Evolutionary conservation across 2,329 filamentous ascomycete genomes (phyloP), one percentile per base, ranked within the genome.

Genomic region (Colletotrichum lini): DNA sequence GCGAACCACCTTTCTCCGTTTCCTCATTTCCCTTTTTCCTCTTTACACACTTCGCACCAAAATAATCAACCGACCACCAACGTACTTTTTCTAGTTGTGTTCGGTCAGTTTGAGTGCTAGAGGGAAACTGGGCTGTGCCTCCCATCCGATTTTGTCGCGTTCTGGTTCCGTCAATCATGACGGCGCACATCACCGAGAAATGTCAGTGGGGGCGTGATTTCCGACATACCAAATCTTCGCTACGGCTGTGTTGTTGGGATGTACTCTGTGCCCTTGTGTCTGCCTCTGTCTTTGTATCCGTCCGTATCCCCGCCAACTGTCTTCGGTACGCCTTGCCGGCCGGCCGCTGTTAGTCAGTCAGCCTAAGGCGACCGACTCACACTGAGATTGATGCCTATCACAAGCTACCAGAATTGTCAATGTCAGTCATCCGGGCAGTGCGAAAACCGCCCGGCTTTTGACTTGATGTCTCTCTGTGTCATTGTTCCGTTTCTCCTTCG

Each of bases 51-150:
- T 82, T 82, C 67, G 87, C 88, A 89, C 86, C 82, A 88, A 84
- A 88, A 85, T 85, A 89, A 90, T 90, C 88, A 90, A 90, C 86
- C 87, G 85, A 82, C 82, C 78, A 57, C 81, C 78, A 80, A 87
- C 42, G 47, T 49, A 38, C 76, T 83, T 80, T 68, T 79, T 72
- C 82, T 80, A 88, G 85, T 87, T 82, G 78, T 80, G 83, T 77
- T 83, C 84, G 87, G 87, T 90, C 88, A 90, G 87, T 89, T 88
- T 87, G 80, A 81, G 85, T 89, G 88, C 87, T 78, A 89, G 86
- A 90, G 71, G 72, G 83, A 87, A 67, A 75, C 65, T 74, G 66
- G 78, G 71, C 71, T 76, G 74, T 74, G 78, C 72, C 76, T 73
- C 76, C 76, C 59, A 72, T 65, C 73, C 67, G 70, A 67, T 71